phyloP scores from a whole-genome alignment of 1,284 basidiomycete species.

The Austroboletus novae-zelandiae region DNA sequence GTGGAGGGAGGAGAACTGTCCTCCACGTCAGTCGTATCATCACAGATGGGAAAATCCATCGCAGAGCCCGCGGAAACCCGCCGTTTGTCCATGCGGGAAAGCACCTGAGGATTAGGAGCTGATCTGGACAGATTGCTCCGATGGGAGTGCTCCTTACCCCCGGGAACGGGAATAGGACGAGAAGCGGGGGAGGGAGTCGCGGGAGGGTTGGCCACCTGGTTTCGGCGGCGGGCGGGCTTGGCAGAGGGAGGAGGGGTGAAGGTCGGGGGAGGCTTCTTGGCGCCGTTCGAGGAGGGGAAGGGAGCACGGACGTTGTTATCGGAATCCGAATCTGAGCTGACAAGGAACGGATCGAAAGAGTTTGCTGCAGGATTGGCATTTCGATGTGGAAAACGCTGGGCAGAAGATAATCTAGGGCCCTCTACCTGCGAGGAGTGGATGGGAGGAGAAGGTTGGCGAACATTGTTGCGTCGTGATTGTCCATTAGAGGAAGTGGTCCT shows the following conservation, averaged over 20 bases:
- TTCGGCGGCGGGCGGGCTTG: constrained; percentile 54
- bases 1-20: constrained; percentile 40
- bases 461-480: constrained; percentile 47
- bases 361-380: constrained; percentile 37
- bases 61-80: constrained; percentile 28
- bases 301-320: constrained; percentile 21
- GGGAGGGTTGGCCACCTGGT: constrained; percentile 20
- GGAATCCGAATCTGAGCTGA: constrained; percentile 41
- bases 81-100: constrained; percentile 25
- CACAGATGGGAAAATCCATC: constrained; percentile 60
- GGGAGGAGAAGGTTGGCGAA: constrained; percentile 60
- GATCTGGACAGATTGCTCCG: constrained; percentile 36
- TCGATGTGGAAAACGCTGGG: constrained; percentile 32
- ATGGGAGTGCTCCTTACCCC: constrained; percentile 43
- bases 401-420: constrained; percentile 33
- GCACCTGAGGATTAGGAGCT: constrained; percentile 21
- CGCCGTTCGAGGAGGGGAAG: constrained; percentile 23
- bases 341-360: constrained; percentile 58
- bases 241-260: constrained; percentile 47
- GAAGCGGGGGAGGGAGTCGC: constrained; percentile 28
- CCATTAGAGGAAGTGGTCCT: constrained; percentile 51
- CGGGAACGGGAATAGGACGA: constrained; percentile 42
- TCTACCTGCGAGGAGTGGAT: constrained; percentile 61
- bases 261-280: constrained; percentile 37
- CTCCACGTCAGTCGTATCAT: constrained; percentile 57